These are phyloP conservation scores for Mycena belliarum DNA, from an alignment of 768 basidiomycete species.

Conservation along the genomic window DNA sequence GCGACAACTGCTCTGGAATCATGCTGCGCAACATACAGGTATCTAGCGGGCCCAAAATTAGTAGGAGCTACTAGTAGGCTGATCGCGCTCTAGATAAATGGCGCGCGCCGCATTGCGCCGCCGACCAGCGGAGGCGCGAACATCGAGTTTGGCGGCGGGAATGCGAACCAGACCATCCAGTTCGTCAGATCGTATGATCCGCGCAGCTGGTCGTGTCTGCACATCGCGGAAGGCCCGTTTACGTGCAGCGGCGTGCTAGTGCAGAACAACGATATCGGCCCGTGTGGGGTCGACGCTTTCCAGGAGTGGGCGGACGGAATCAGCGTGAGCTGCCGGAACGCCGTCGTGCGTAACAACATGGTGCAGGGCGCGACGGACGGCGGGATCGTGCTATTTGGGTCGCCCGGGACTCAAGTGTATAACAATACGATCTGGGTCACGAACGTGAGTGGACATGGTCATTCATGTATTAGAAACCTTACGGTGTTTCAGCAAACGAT, in stretches of 20 bases:
- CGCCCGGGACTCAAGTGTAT: conserved; percentile 70
- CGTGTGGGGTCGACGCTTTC: conserved; percentile 64
- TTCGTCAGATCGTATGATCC: conserved; percentile 77
- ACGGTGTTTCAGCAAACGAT: conserved; percentile 53
- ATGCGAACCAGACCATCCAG: conserved; percentile 72
- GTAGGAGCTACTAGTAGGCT: neutral
- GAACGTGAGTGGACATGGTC: conserved; percentile 44
- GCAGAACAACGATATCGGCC: conserved; percentile 84
- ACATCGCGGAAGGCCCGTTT: conserved; percentile 68
- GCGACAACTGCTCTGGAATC: conserved; percentile 57
- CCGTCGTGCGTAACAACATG: conserved; percentile 66
- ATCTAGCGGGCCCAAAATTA: no score
- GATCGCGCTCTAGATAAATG: conserved; percentile 58
- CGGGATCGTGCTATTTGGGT: conserved; percentile 76
- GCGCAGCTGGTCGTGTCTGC: conserved; percentile 82
- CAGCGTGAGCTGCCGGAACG: conserved; percentile 67
- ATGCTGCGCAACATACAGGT: conserved; percentile 76
- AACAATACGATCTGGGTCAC: conserved; percentile 78
- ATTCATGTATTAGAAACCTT: neutral
- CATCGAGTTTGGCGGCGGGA: conserved; percentile 83
- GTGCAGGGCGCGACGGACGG: conserved; percentile 77
- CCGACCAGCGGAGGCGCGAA: conserved; percentile 68
- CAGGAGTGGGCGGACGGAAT: conserved; percentile 85
- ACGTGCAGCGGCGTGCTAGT: conserved; percentile 64
- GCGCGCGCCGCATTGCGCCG: conserved; percentile 56